Conservation (phyloP, 176 grass and related monocot species). For the Leersia perrieri region DNA sequence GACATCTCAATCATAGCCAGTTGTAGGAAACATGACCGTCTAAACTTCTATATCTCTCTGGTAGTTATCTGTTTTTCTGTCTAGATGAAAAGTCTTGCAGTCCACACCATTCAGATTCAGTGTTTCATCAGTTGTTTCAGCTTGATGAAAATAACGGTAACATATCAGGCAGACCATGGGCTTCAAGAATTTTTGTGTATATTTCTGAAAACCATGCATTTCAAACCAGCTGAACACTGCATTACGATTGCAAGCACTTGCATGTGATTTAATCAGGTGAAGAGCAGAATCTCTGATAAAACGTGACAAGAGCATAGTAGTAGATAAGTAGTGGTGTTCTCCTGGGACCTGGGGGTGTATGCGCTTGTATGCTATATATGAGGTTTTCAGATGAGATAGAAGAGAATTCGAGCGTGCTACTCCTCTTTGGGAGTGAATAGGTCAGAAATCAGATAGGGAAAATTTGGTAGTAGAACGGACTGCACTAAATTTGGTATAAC, state of each 20-base stretch:
- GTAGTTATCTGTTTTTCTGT: neutral
- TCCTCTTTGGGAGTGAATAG: no score
- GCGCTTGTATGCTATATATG: no score
- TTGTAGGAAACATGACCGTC: neutral
- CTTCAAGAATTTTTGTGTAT: neutral
- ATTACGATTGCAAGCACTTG: neutral
- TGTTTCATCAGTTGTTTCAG: neutral
- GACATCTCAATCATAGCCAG: neutral
- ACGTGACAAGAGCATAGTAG: neutral
- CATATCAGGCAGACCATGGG: no score
- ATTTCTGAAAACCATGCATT: neutral
- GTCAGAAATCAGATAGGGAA: no score
- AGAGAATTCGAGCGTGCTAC: no score
- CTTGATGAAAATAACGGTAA: neutral
- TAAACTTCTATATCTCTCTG: slow-evolving; percentile 7
- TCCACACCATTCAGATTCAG: neutral
- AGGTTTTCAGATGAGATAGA: no score
- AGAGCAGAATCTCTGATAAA: neutral
- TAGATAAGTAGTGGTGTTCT: no score
- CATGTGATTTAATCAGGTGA: neutral
- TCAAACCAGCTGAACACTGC: neutral
- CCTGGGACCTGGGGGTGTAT: no score
- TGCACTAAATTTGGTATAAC: no score
- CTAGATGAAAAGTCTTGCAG: neutral
- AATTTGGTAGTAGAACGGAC: no score